phyloP scores from a whole-genome alignment of 768 basidiomycete genomes.

The Xerocomellus amylosporus region DNA sequence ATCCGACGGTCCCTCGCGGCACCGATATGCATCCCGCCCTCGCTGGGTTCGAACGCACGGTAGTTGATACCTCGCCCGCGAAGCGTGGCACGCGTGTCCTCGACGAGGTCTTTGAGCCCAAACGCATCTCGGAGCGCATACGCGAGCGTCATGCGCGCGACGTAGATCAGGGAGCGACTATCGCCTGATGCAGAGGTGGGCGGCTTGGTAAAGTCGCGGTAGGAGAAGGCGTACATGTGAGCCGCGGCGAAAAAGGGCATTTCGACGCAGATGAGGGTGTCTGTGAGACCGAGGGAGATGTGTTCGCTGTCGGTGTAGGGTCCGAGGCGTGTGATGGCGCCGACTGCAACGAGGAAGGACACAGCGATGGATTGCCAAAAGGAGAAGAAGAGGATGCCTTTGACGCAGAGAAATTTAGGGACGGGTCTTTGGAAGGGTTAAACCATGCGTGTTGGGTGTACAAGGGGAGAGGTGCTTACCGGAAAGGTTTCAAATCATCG shows the following conservation, averaged over 20 bases:
- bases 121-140: conserved; percentile 89
- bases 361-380: conserved; percentile 95
- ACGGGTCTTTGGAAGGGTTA: conserved; percentile 56
- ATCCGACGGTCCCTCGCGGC: conserved; percentile 83
- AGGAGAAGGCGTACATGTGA: conserved; percentile 93
- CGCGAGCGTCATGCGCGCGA: conserved; percentile 86
- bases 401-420: conserved; percentile 98
- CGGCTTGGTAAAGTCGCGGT: conserved; percentile 70
- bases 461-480: conserved; percentile 41
- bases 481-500: conserved; percentile 85
- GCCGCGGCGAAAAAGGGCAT: conserved; percentile 97
- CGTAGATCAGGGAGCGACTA: conserved; percentile 44
- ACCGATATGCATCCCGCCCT: conserved; percentile 90
- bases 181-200: conserved; percentile 36
- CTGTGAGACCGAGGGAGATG: conserved; percentile 86
- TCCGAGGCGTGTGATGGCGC: conserved; percentile 73
- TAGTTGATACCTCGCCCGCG: conserved; percentile 92
- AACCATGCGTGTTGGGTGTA: background rate
- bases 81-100: conserved; percentile 80
- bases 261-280: conserved; percentile 90
- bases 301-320: conserved; percentile 86
- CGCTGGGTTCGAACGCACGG: conserved; percentile 93
- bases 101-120: conserved; percentile 80
- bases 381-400: conserved; percentile 96
- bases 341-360: conserved; percentile 83